phyloP scores from a whole-genome alignment of 805 yeast genomes.

The Priceomyces fermenticarens region DNA sequence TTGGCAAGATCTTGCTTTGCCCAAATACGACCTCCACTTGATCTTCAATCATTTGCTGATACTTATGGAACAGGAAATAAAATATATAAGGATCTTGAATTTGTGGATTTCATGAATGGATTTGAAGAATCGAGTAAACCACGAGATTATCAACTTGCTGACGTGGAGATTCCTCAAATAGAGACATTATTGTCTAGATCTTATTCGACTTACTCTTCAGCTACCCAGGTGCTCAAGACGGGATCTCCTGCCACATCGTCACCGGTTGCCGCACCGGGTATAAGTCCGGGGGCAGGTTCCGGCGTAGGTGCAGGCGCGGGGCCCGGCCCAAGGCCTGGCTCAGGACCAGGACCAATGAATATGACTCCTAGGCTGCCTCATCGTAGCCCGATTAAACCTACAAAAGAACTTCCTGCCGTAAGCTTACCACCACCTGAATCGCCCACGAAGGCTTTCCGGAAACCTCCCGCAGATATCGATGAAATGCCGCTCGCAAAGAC shows the following conservation, averaged over 20 bases:
- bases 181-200: conserved; percentile 22
- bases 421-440: conserved; percentile 6
- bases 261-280: not conserved
- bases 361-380: not conserved
- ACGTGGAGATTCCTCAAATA: conserved; percentile 33
- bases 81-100: conserved; percentile 57
- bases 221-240: conserved; percentile 8
- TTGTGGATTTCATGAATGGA: conserved; percentile 54
- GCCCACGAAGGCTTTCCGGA: conserved; percentile 5
- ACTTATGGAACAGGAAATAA: conserved; percentile 63
- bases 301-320: no score
- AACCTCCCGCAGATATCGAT: conserved; percentile 6
- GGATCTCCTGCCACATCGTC: no score
- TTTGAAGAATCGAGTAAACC: conserved; percentile 23
- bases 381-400: not conserved
- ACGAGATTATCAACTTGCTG: conserved; percentile 19
- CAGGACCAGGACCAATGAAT: no score
- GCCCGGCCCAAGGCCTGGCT: no score
- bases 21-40: conserved; percentile 59
- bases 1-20: conserved; percentile 65
- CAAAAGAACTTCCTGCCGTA: conserved; percentile 7
- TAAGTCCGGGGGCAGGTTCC: no score
- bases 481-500: not conserved
- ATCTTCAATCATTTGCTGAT: conserved; percentile 52
- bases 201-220: conserved; percentile 25